Evolutionary conservation across 306 rosid genomes (phyloP), one percentile per base, ranked within the genome.

Genomic region (Canavalia gladiata): DNA sequence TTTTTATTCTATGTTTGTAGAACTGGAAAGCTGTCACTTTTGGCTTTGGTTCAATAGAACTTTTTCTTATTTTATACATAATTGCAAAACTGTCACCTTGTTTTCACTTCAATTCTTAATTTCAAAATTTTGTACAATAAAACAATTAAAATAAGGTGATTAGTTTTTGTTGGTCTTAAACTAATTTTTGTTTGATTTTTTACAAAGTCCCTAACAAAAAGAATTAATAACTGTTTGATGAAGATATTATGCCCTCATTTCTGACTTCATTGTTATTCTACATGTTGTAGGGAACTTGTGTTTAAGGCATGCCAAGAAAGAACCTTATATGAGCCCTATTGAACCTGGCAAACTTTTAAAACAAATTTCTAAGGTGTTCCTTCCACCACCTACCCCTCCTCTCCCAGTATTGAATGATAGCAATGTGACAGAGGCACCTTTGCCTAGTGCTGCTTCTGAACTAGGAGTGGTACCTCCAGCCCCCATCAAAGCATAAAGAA

Each of bases 301-400:
- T 28, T 73, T 88, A 64, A 75, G 65, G 70, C 50, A 56, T 50
- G 70, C 84, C 3, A 34, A 76, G 0, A 62, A 52, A 0, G 10
- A 41, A 74, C 94, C 99, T 50, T 95, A 88, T 84, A 89, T 93
- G 92, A 74, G 11, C 28, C 84, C 93, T n/a, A 64, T 88, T 80
- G 34, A 54, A 78, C 90, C 98, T 75, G 96, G 89, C 4, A 80
- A 84, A 77, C 91, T 95, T 58, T 3, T 89, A 28, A 18, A 76
- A 75, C 13, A 83, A 58, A 12, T 95, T 73, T 29, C 85, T 7
- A 0, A 50, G 2, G 33, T 0, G 0, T 87, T 37, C 71, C 2
- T 89, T 87, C 94, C 98, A 52, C 88, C 97, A 41, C 84, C 93
- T 30, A 86, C 79, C 56, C 87, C 96, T 77, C 93, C 94, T n/a